Percentiles rank a stretch among this genome's conserved stretches.
Conservation (phyloP, 2,329 filamentous ascomycete genomes). For the Lasiodiplodia sp. region DNA sequence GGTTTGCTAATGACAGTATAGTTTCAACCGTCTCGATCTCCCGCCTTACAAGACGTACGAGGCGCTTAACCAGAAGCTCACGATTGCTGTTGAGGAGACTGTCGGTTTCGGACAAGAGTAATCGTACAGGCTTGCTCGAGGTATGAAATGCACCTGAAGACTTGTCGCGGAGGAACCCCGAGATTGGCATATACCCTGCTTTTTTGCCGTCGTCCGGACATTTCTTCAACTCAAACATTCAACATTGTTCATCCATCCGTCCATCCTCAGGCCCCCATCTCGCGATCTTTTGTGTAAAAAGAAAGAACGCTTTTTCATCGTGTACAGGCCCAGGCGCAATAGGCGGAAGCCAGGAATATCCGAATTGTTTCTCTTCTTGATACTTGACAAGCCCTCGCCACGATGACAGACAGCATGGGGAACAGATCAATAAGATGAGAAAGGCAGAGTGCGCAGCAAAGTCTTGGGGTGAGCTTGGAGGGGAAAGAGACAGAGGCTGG, state of each 20-base stretch:
- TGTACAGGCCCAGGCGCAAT: slow-evolving; percentile 21
- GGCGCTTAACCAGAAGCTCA: slow-evolving; percentile 84
- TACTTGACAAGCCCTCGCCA: not conserved
- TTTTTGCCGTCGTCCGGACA: slow-evolving; percentile 5
- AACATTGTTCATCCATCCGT: not conserved
- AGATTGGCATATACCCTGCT: slow-evolving; percentile 17
- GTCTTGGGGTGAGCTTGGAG: not conserved
- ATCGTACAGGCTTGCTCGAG: not conserved
- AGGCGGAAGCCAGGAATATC: not conserved
- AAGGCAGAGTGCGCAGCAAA: not conserved
- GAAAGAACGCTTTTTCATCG: slow-evolving; percentile 19
- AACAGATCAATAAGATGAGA: slow-evolving; percentile 1
- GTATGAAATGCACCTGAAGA: not conserved
- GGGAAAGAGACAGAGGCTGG: slow-evolving; percentile 17
- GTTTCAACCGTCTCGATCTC: slow-evolving; percentile 96
- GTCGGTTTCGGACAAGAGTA: slow-evolving; percentile 99
- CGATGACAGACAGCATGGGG: not conserved
- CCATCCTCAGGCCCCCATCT: not conserved
- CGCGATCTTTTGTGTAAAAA: slow-evolving; percentile 10
- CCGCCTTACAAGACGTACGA: slow-evolving; percentile 92
- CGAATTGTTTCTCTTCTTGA: not conserved
- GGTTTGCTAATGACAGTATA: slow-evolving; percentile 46
- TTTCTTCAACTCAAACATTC: slow-evolving; percentile 9
- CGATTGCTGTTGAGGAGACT: slow-evolving; percentile 97
- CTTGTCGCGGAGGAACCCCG: slow-evolving; percentile 3